phyloP scores from a whole-genome alignment of 2,329 filamentous ascomycete genomes.

The Microsporum canis region DNA sequence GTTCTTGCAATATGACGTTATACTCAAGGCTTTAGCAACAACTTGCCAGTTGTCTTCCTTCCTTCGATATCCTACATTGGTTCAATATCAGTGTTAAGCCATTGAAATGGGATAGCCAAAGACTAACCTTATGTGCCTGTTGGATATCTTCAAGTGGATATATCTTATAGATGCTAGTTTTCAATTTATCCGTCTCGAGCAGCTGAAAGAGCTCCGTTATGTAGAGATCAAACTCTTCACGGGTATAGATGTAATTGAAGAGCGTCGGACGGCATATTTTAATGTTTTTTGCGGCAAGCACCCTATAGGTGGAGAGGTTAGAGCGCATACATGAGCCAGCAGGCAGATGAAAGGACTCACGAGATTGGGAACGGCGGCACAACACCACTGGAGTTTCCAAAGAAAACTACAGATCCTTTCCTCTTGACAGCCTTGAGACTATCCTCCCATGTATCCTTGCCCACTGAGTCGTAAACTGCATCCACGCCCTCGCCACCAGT shows the following conservation, averaged over 20 bases:
- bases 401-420: slow-evolving; percentile 67
- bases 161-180: slow-evolving; percentile 61
- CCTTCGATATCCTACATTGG: slow-evolving; percentile 58
- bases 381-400: slow-evolving; percentile 71
- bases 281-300: slow-evolving; percentile 61
- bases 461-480: slow-evolving; percentile 77
- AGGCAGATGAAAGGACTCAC: slow-evolving; percentile 33
- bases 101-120: not conserved
- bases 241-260: slow-evolving; percentile 56
- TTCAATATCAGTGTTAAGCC: not conserved
- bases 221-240: slow-evolving; percentile 62
- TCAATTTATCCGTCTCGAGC: slow-evolving; percentile 56
- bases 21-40: slow-evolving; percentile 55
- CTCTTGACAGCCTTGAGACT: slow-evolving; percentile 61
- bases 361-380: slow-evolving; percentile 57
- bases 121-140: slow-evolving; percentile 51
- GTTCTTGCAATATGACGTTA: not conserved
- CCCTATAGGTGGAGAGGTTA: slow-evolving; percentile 21
- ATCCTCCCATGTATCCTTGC: slow-evolving; percentile 71
- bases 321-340: slow-evolving; percentile 8
- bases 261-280: slow-evolving; percentile 65
- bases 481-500: slow-evolving; percentile 62
- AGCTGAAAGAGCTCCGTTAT: slow-evolving; percentile 60
- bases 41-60: slow-evolving; percentile 72
- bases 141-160: slow-evolving; percentile 65